Percentiles rank a stretch among this genome's conserved stretches.
Evolutionary conservation across 108 stramenopile genomes (phyloP).

Genomic region (Pseudonitzschia multiseries): DNA sequence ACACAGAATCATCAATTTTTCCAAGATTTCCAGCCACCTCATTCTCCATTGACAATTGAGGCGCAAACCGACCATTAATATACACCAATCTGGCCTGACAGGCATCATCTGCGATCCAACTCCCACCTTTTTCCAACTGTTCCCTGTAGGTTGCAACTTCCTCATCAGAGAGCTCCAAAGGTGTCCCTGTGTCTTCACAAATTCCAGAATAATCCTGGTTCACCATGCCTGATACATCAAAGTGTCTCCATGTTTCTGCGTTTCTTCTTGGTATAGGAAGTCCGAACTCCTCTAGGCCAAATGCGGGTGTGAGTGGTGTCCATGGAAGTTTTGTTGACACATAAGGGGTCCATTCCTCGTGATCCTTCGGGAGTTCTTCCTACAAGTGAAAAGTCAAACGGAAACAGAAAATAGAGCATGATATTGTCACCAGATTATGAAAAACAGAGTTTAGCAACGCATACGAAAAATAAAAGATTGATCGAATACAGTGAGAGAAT

Average conservation of each 20-base stretch:
- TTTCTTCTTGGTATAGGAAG: constrained; percentile 72
- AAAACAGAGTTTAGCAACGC: too few species aligned
- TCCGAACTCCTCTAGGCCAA: constrained; percentile 82
- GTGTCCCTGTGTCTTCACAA: constrained; percentile 42
- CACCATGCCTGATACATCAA: constrained; percentile 79
- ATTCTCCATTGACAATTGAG: constrained; percentile 68
- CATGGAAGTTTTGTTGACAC: constrained; percentile 65
- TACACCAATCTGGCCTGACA: constrained; percentile 82
- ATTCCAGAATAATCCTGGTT: constrained; percentile 64
- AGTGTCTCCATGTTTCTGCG: constrained; percentile 87
- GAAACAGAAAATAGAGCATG: background rate
- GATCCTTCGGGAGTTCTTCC: constrained; percentile 34
- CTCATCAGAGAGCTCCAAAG: constrained; percentile 31
- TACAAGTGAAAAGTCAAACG: constrained; percentile 21
- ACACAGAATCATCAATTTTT: constrained; percentile 32
- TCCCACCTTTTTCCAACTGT: constrained; percentile 48
- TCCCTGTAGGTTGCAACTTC: constrained; percentile 28
- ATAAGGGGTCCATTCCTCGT: constrained; percentile 87
- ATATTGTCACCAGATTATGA: background rate
- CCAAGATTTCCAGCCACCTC: constrained; percentile 52
- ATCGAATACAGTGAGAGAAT: background rate
- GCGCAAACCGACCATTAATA: constrained; percentile 77
- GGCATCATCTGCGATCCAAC: constrained; percentile 75
- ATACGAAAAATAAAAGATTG: background rate
- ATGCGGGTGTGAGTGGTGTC: constrained; percentile 77